A percentile compares a stretch with the other conserved stretches of the same genome.
Evolutionary conservation across 495 filamentous ascomycete species (phyloP).

Genomic region (Aspergillus saccharolyticus): DNA sequence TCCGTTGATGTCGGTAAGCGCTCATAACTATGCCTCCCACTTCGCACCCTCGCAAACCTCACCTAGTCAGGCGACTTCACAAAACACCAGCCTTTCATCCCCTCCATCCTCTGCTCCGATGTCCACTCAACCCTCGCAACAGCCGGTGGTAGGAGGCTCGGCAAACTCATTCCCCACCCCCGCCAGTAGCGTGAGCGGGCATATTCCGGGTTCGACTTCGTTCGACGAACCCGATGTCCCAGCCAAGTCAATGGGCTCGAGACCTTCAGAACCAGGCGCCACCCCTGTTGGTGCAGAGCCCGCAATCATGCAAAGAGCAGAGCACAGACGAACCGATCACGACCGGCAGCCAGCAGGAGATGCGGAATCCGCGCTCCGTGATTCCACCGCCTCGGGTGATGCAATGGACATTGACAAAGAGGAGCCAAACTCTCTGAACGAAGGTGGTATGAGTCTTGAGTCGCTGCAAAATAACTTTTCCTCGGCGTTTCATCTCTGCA

Average conservation of each 20-base stretch:
- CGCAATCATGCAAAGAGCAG: conserved; percentile 19
- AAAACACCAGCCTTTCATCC: conserved; percentile 37
- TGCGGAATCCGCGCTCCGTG: conserved; percentile 19
- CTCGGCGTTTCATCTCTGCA: conserved; percentile 48
- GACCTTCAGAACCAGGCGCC: conserved; percentile 18
- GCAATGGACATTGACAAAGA: conserved; percentile 40
- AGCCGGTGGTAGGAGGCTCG: conserved; percentile 32
- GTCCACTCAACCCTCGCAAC: conserved; percentile 44
- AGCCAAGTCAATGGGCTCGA: conserved; percentile 27
- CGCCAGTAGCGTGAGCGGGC: conserved; percentile 42
- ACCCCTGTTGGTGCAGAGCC: conserved; percentile 16
- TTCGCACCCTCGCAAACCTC: conserved; percentile 43
- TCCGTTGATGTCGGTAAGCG: conserved; percentile 51
- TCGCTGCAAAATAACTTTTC: conserved; percentile 43
- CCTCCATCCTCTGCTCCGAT: conserved; percentile 43
- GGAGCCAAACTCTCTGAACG: conserved; percentile 12
- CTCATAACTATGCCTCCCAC: conserved; percentile 45
- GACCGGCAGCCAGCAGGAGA: conserved; percentile 25
- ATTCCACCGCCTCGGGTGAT: conserved; percentile 26
- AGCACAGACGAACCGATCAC: conserved; percentile 37
- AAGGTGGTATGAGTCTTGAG: conserved; percentile 32
- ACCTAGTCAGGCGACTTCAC: conserved; percentile 41
- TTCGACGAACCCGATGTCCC: conserved; percentile 30
- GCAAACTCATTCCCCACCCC: conserved; percentile 45
- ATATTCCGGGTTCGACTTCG: conserved; percentile 24